phyloP scores from a whole-genome alignment of 208 protist genomes.

The Wallacemonas sp. region DNA sequence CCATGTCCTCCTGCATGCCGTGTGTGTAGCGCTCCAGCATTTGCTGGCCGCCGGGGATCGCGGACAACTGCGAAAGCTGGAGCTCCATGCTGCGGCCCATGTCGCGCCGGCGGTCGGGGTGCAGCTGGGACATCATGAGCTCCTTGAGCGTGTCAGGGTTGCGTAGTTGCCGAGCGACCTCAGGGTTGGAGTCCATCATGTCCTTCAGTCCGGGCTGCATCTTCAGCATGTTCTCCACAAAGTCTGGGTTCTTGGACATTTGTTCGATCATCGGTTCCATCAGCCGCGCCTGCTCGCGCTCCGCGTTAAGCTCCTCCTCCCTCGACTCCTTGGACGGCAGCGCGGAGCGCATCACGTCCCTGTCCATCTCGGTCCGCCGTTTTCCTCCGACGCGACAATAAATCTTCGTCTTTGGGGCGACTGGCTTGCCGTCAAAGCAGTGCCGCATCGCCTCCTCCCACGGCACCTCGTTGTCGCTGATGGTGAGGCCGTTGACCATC shows the following conservation, averaged over 20 bases:
- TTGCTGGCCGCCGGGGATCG: slow-evolving; percentile 65
- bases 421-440: slow-evolving; percentile 16
- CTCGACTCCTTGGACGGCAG: slow-evolving; percentile 32
- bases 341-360: slow-evolving; percentile 51
- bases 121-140: slow-evolving; percentile 66
- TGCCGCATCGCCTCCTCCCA: slow-evolving; percentile 39
- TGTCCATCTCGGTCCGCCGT: slow-evolving; percentile 29
- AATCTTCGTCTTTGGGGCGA: slow-evolving; percentile 45
- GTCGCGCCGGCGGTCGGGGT: slow-evolving; percentile 62
- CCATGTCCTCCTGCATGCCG: slow-evolving; percentile 26
- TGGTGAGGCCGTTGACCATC: slow-evolving; percentile 54
- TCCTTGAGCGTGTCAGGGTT: slow-evolving; percentile 78
- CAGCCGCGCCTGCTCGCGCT: slow-evolving; percentile 40
- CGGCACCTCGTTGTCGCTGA: slow-evolving; percentile 42
- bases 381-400: slow-evolving; percentile 54
- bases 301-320: slow-evolving; percentile 31
- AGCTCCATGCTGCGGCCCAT: slow-evolving; percentile 56
- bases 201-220: slow-evolving; percentile 48
- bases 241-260: slow-evolving; percentile 53
- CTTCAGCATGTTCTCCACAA: slow-evolving; percentile 56
- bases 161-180: slow-evolving; percentile 48
- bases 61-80: slow-evolving; percentile 68
- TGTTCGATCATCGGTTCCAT: slow-evolving; percentile 81
- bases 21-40: slow-evolving; percentile 62
- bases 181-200: slow-evolving; percentile 55